Percentiles rank a stretch among this genome's conserved stretches.
Conservation (phyloP, 2,329 filamentous ascomycete species). For the Talaromyces sp. region DNA sequence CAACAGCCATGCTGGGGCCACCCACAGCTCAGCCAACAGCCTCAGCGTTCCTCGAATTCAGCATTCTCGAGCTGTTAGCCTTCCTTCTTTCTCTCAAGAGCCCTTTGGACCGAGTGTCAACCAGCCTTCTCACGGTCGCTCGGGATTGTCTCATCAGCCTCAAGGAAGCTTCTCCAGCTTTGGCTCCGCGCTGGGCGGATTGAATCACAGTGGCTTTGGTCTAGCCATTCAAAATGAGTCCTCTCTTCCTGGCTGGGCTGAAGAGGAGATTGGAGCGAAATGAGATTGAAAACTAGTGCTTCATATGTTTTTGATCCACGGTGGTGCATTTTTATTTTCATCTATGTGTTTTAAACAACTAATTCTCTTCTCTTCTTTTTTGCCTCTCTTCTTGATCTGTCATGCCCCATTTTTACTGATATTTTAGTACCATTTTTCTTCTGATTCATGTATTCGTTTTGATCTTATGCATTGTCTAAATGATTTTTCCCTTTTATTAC, state of each 20-base stretch:
- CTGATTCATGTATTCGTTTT: slow-evolving; percentile 28
- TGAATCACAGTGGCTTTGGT: slow-evolving; percentile 56
- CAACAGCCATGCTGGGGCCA: slow-evolving; percentile 64
- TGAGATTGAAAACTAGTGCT: slow-evolving; percentile 23
- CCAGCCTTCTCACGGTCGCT: slow-evolving; percentile 34
- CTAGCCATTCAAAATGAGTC: slow-evolving; percentile 58
- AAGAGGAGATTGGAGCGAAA: slow-evolving; percentile 60
- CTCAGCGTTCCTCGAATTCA: slow-evolving; percentile 54
- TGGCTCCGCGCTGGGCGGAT: slow-evolving; percentile 56
- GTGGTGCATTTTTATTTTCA: slow-evolving; percentile 13
- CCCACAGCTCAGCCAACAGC: slow-evolving; percentile 57
- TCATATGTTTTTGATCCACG: slow-evolving; percentile 2
- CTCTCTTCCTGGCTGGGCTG: slow-evolving; percentile 60
- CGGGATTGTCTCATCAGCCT: slow-evolving; percentile 39
- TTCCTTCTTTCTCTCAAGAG: slow-evolving; percentile 69
- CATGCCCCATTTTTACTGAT: slow-evolving; percentile 21
- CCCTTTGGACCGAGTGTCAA: slow-evolving; percentile 47
- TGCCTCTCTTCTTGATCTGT: slow-evolving; percentile 14
- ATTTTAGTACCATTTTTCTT: slow-evolving; percentile 19
- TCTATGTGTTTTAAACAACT: slow-evolving; percentile 15
- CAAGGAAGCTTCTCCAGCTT: slow-evolving; percentile 57
- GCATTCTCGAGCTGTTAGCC: slow-evolving; percentile 79
- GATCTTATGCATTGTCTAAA: slow-evolving; percentile 24
- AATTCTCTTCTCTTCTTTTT: slow-evolving; percentile 18
- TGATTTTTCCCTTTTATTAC: slow-evolving; percentile 20